phyloP scores from a whole-genome alignment of 495 filamentous ascomycete species.

The Trichoderma parareesei region DNA sequence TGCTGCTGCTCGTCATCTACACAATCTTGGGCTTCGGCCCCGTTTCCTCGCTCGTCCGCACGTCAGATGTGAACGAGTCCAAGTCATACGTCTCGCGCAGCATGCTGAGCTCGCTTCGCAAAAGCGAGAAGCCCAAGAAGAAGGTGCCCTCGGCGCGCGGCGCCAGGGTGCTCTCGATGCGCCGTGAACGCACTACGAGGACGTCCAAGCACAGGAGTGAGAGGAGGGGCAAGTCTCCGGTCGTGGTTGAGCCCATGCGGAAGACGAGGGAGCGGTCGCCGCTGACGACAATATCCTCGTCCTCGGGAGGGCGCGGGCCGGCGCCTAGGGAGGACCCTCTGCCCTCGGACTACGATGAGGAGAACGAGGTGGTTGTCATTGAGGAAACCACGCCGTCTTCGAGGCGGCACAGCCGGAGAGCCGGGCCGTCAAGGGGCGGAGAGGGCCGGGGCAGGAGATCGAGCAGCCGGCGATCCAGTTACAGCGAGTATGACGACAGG shows the following conservation, averaged over 20 bases:
- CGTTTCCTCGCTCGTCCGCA: conserved; percentile 12
- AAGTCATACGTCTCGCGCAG: conserved; percentile 29
- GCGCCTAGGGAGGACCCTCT: conserved; percentile 20
- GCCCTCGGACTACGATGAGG: conserved; percentile 16
- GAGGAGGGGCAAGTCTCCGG: conserved; percentile 14
- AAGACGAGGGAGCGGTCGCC: conserved; percentile 13
- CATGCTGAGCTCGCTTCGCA: conserved; percentile 12
- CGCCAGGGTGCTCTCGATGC: conserved; percentile 31
- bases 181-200: conserved; percentile 17
- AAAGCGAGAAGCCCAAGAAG: conserved; percentile 5
- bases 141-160: conserved; percentile 13
- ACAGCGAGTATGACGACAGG: conserved; percentile 10
- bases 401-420: conserved; percentile 24
- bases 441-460: background rate
- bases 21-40: conserved; percentile 49
- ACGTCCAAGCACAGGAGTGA: conserved; percentile 8
- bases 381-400: conserved; percentile 33
- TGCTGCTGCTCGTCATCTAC: conserved; percentile 70
- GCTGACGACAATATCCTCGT: conserved; percentile 27
- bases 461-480: background rate
- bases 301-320: conserved; percentile 20
- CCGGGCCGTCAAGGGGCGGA: conserved; percentile 19
- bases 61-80: conserved; percentile 21
- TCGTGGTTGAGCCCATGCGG: conserved; percentile 22
- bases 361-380: conserved; percentile 39